Percentiles rank a stretch among this genome's conserved stretches.
phyloP scores from a whole-genome alignment of 371 early-diverging fungal genomes.

The Syncephalastrum monosporum region DNA sequence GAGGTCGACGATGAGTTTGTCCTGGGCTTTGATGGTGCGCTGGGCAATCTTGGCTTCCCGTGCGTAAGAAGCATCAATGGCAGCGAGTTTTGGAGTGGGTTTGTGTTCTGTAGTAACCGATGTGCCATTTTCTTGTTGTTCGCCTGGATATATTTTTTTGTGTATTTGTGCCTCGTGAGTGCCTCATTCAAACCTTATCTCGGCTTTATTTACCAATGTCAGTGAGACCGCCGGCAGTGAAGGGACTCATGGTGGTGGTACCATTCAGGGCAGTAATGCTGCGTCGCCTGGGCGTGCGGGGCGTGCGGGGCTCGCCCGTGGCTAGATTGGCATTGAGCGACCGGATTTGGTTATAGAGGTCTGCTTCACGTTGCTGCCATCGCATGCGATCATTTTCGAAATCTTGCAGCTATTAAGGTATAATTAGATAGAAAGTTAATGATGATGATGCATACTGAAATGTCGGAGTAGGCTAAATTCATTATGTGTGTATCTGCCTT shows the following conservation, averaged over 20 bases:
- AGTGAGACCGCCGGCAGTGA: conserved; percentile 27
- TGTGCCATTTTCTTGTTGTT: not conserved
- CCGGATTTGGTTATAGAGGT: conserved; percentile 47
- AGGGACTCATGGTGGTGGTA: conserved; percentile 28
- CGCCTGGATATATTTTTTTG: not conserved
- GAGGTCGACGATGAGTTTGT: conserved; percentile 43
- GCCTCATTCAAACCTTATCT: no score
- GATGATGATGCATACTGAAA: conserved; percentile 3
- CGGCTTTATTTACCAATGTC: conserved; percentile 26
- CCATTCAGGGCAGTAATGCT: conserved; percentile 33
- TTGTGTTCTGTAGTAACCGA: no score
- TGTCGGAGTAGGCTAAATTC: no score
- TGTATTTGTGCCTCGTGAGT: not conserved
- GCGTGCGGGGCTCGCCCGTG: conserved; percentile 38
- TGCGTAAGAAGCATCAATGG: conserved; percentile 44
- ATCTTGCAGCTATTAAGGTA: conserved; percentile 28
- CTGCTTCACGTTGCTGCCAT: conserved; percentile 51
- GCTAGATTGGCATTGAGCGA: conserved; percentile 22
- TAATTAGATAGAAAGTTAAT: conserved; percentile 3
- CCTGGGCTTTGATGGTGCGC: conserved; percentile 53
- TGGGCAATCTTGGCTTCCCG: conserved; percentile 53
- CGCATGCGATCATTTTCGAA: conserved; percentile 43
- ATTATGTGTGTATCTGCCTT: not conserved
- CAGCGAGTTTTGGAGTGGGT: conserved; percentile 33
- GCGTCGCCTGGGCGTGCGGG: conserved; percentile 43